A percentile compares a stretch with the other conserved stretches of the same genome.
These are phyloP conservation scores for Ceratocystis cubensis DNA, from an alignment of 2,329 filamentous ascomycete species.

Conservation along the genomic window DNA sequence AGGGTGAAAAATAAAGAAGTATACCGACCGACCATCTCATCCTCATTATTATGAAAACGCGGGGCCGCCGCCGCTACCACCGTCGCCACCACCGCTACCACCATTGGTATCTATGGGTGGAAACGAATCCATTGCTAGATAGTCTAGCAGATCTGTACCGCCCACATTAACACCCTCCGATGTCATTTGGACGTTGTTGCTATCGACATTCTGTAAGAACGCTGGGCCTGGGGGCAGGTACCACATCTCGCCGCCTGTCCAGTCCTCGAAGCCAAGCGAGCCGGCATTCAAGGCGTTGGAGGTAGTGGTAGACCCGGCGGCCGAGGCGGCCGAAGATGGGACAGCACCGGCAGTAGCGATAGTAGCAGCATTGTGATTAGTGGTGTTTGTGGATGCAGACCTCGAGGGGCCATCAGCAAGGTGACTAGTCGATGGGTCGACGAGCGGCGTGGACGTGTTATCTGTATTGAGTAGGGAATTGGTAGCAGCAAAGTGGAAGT, in stretches of 20 bases:
- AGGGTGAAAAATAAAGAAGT: background rate
- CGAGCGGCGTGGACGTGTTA: background rate
- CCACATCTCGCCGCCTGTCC: slow-evolving; percentile 50
- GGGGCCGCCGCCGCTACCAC: background rate
- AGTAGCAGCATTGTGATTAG: slow-evolving; percentile 8
- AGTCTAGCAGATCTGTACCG: slow-evolving; percentile 53
- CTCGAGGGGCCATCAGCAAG: background rate
- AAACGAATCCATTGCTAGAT: slow-evolving; percentile 48
- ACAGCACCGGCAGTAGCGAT: background rate
- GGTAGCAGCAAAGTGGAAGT: slow-evolving; percentile 43
- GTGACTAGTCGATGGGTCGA: background rate
- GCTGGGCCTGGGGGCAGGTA: slow-evolving; percentile 51
- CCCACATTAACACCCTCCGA: slow-evolving; percentile 55
- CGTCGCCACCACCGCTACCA: background rate
- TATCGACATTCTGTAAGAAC: slow-evolving; percentile 53
- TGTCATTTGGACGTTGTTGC: slow-evolving; percentile 50
- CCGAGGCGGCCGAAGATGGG: background rate
- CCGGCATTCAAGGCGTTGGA: slow-evolving; percentile 23
- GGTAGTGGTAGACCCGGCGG: background rate
- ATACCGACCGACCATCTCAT: background rate
- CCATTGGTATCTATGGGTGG: slow-evolving; percentile 13
- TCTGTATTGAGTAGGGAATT: slow-evolving; percentile 29
- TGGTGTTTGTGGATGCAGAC: slow-evolving; percentile 4
- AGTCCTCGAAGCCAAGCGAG: slow-evolving; percentile 37
- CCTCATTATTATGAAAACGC: background rate